phyloP scores from a whole-genome alignment of 2,329 filamentous ascomycete genomes.

The Microsporum audouinii region DNA sequence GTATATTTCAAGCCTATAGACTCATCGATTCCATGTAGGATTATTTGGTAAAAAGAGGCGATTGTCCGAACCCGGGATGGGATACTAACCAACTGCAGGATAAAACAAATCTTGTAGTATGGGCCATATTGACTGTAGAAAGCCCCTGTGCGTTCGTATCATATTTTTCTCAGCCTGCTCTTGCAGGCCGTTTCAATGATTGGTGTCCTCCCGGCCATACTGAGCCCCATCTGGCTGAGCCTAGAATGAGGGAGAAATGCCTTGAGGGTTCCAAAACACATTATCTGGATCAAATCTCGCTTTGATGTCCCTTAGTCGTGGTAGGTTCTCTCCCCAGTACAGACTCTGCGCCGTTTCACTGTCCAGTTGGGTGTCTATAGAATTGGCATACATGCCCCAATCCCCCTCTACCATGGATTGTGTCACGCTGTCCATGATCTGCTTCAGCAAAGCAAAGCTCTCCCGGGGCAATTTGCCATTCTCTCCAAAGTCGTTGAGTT shows the following conservation, averaged over 20 bases:
- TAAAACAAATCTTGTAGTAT: not conserved
- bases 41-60: not conserved
- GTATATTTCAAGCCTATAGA: not conserved
- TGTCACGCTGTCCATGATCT: constrained; percentile 33
- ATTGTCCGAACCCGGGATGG: not conserved
- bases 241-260: not conserved
- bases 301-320: constrained; percentile 38
- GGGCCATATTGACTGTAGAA: not conserved
- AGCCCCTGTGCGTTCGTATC: not conserved
- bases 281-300: constrained; percentile 39
- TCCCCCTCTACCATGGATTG: constrained; percentile 26
- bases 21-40: not conserved
- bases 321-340: constrained; percentile 44
- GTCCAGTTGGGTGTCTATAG: constrained; percentile 41
- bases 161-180: not conserved
- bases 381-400: constrained; percentile 46
- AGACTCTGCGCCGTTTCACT: constrained; percentile 30
- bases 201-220: not conserved
- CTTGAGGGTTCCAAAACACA: constrained; percentile 45
- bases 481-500: constrained; percentile 42
- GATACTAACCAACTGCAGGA: not conserved
- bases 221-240: not conserved
- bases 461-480: constrained; percentile 15
- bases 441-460: constrained; percentile 33
- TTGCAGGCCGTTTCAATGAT: not conserved